Percentiles rank a stretch among this genome's conserved stretches.
phyloP scores from a whole-genome alignment of 2,329 filamentous ascomycete species.

The Teratosphaeriaceae sp. region DNA sequence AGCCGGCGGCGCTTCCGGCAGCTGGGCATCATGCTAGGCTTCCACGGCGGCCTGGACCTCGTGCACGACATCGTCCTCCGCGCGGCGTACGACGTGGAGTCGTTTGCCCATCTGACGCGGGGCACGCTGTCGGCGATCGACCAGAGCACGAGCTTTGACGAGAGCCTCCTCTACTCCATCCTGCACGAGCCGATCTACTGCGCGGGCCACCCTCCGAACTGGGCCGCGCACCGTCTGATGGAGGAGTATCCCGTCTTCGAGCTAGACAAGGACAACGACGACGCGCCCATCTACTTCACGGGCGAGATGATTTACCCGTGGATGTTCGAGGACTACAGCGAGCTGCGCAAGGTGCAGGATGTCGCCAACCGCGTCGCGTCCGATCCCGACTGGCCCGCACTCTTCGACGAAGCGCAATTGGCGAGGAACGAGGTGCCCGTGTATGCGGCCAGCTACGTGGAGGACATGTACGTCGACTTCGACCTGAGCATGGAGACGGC shows the following conservation, averaged over 20 bases:
- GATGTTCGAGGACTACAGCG: slow-evolving; percentile 74
- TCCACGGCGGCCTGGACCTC: slow-evolving; percentile 67
- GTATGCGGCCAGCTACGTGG: slow-evolving; percentile 74
- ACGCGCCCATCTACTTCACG: slow-evolving; percentile 65
- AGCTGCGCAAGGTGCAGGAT: slow-evolving; percentile 61
- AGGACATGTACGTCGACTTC: slow-evolving; percentile 91
- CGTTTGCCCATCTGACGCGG: slow-evolving; percentile 68
- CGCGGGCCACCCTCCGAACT: slow-evolving; percentile 60
- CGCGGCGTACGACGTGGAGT: slow-evolving; percentile 64
- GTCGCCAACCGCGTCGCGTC: slow-evolving; percentile 66
- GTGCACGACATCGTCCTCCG: slow-evolving; percentile 70
- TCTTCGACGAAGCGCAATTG: slow-evolving; percentile 72
- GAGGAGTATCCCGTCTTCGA: slow-evolving; percentile 43
- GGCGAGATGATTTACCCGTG: slow-evolving; percentile 90
- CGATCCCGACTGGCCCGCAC: slow-evolving; percentile 61
- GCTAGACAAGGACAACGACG: slow-evolving; percentile 30
- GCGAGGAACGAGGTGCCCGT: slow-evolving; percentile 74
- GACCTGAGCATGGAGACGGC: slow-evolving; percentile 68
- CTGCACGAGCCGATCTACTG: slow-evolving; percentile 88
- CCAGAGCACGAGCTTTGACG: slow-evolving; percentile 61
- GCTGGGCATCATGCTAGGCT: slow-evolving; percentile 70
- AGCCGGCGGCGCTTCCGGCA: slow-evolving; percentile 70
- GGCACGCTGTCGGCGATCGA: slow-evolving; percentile 66
- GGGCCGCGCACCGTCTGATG: slow-evolving; percentile 66
- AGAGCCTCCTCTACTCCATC: slow-evolving; percentile 73